Evolutionary conservation across 2,329 filamentous ascomycete genomes (phyloP).

Genomic region (Acephala macrosclerotiorum): DNA sequence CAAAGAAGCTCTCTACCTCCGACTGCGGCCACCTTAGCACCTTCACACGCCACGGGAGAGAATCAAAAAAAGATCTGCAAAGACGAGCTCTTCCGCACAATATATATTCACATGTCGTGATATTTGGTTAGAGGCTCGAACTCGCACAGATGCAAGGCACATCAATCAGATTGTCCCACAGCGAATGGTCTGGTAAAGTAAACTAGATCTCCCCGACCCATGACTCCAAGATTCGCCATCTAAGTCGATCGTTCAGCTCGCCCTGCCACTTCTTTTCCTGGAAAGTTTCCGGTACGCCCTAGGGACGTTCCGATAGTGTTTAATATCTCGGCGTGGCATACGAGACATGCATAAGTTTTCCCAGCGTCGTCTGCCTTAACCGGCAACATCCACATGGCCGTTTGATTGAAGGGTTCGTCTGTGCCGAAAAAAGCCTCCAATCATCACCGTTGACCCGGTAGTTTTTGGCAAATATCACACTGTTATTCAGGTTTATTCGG

Average conservation of each 20-base stretch:
- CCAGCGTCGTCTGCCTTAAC: constrained; percentile 13
- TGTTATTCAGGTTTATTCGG: constrained; percentile 26
- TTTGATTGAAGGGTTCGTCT: constrained; percentile 21
- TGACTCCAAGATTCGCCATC: constrained; percentile 7
- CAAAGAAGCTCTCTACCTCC: neutral
- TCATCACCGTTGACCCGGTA: constrained; percentile 27
- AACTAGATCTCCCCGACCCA: constrained; percentile 17
- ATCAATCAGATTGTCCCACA: constrained; percentile 12
- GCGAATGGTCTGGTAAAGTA: constrained; percentile 4
- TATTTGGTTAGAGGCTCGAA: constrained; percentile 10
- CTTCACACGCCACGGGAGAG: neutral
- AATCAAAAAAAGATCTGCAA: constrained; percentile 17
- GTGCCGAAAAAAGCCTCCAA: constrained; percentile 24
- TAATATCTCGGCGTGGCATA: constrained; percentile 25
- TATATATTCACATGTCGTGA: constrained; percentile 20
- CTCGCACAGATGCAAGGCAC: constrained; percentile 18
- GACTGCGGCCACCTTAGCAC: neutral
- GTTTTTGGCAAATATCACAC: constrained; percentile 28
- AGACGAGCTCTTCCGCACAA: constrained; percentile 12
- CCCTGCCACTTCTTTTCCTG: constrained; percentile 6
- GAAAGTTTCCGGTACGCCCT: constrained; percentile 24
- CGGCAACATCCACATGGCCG: constrained; percentile 17
- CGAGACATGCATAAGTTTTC: constrained; percentile 21
- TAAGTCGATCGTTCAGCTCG: neutral
- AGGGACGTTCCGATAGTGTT: constrained; percentile 16